Conservation (phyloP, 2,329 filamentous ascomycete genomes). For the Fusarium marasasianum region DNA sequence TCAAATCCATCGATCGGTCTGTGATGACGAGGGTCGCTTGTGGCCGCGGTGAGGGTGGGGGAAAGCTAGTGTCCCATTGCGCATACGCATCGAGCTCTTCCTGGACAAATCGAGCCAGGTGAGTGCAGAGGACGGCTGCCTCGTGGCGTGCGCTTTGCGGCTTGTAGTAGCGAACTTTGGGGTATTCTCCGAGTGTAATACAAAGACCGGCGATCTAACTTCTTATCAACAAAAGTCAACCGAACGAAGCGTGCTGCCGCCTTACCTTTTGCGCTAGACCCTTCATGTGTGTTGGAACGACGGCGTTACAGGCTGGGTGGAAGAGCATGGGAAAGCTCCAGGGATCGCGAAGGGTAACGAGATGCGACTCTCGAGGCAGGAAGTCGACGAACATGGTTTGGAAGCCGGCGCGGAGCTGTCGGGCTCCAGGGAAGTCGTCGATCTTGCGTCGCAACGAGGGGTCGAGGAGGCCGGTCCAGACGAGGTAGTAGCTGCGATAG, state of each 20-base stretch:
- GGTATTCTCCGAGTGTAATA: slow-evolving; percentile 92
- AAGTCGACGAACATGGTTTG: slow-evolving; percentile 88
- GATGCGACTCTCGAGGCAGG: slow-evolving; percentile 87
- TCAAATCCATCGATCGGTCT: slow-evolving; percentile 91
- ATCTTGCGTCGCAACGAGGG: slow-evolving; percentile 76
- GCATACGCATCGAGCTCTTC: slow-evolving; percentile 91
- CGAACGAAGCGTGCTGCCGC: neutral
- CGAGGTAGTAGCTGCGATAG: slow-evolving; percentile 81
- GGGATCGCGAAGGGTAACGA: slow-evolving; percentile 91
- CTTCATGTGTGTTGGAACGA: slow-evolving; percentile 86
- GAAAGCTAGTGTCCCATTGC: slow-evolving; percentile 84
- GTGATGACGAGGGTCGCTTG: slow-evolving; percentile 86
- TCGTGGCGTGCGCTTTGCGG: slow-evolving; percentile 81
- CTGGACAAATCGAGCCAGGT: slow-evolving; percentile 90
- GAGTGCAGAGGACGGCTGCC: slow-evolving; percentile 84
- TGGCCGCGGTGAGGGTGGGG: slow-evolving; percentile 79
- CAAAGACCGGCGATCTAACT: slow-evolving; percentile 70
- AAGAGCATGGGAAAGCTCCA: slow-evolving; percentile 95
- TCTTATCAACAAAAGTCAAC: neutral
- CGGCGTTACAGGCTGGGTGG: slow-evolving; percentile 86
- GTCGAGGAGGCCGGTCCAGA: slow-evolving; percentile 85
- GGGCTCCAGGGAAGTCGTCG: slow-evolving; percentile 73
- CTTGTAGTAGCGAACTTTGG: slow-evolving; percentile 89
- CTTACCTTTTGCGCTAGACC: slow-evolving; percentile 85
- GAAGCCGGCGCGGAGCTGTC: slow-evolving; percentile 81